These are phyloP conservation scores for Yamadazyma philogaea DNA, from an alignment of 805 yeast genomes.

Conservation along the genomic window DNA sequence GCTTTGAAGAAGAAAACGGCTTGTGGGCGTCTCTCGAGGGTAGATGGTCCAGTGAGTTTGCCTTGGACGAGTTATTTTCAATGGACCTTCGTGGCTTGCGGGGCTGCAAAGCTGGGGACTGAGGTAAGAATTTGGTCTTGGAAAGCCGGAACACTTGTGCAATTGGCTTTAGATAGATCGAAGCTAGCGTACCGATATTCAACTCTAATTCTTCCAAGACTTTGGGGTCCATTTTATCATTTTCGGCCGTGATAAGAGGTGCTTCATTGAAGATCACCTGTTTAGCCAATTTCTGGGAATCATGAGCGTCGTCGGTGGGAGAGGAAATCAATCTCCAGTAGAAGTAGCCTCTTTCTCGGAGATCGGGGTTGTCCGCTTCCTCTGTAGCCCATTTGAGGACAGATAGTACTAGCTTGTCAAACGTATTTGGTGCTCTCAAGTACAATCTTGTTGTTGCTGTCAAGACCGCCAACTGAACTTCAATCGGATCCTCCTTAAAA, in stretches of 20 bases:
- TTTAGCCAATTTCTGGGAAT: conserved; percentile 35
- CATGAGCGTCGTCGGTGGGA: conserved; percentile 15
- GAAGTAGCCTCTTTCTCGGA: conserved; percentile 79
- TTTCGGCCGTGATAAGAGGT: conserved; percentile 64
- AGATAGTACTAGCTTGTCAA: conserved; percentile 55
- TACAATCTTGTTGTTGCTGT: conserved; percentile 75
- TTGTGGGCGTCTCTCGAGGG: conserved; percentile 3
- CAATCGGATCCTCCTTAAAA: conserved; percentile 63
- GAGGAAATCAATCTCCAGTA: conserved; percentile 79
- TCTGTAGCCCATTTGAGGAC: conserved; percentile 70
- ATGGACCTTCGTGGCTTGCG: conserved; percentile 3
- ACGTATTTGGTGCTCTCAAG: conserved; percentile 50
- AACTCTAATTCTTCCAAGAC: conserved; percentile 79
- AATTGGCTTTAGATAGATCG: conserved; percentile 81
- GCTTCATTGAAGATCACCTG: conserved; percentile 55
- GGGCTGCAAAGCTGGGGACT: conserved; percentile 42
- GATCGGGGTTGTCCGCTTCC: conserved; percentile 74
- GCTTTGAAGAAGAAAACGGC: conserved; percentile 10
- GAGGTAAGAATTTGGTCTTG: conserved; percentile 47
- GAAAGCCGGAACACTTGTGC: conserved; percentile 72
- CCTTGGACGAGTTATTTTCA: conserved; percentile 1
- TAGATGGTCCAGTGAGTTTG: conserved; percentile 6
- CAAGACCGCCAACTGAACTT: conserved; percentile 69
- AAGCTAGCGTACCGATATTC: conserved; percentile 76
- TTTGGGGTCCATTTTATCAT: conserved; percentile 64